Percentiles rank a stretch among this genome's conserved stretches.
phyloP scores from a whole-genome alignment of 2,329 filamentous ascomycete genomes.

The Aureobasidium sp. region DNA sequence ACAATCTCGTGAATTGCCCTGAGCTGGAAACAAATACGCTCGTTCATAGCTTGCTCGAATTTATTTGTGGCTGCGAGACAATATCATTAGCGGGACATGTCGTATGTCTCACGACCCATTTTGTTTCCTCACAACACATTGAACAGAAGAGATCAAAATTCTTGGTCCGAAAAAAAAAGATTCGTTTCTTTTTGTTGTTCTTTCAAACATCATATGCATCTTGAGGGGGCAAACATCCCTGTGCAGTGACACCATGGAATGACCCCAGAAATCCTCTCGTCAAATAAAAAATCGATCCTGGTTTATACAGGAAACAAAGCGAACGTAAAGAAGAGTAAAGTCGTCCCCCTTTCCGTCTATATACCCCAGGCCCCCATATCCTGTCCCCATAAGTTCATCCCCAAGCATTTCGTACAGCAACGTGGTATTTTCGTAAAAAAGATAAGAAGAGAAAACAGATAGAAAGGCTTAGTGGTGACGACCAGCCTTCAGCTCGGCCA shows the following conservation, averaged over 20 bases:
- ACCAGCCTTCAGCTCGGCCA: constrained; percentile 5
- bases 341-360: not conserved
- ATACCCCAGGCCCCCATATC: not conserved
- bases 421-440: not conserved
- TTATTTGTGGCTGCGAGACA: no score
- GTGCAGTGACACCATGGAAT: not conserved
- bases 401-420: not conserved
- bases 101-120: no score
- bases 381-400: not conserved
- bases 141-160: not conserved
- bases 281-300: not conserved
- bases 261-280: not conserved
- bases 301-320: not conserved
- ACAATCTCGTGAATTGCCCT: no score
- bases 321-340: not conserved
- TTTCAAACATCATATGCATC: not conserved
- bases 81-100: no score
- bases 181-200: not conserved
- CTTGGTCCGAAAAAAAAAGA: not conserved
- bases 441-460: not conserved
- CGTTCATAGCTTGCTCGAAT: no score
- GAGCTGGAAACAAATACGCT: no score
- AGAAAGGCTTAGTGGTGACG: constrained; percentile 1
- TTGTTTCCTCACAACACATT: no score
- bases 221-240: not conserved